Evolutionary conservation across 129 eudicot genomes (phyloP).

Genomic region (Centrapalus pauciflorus): DNA sequence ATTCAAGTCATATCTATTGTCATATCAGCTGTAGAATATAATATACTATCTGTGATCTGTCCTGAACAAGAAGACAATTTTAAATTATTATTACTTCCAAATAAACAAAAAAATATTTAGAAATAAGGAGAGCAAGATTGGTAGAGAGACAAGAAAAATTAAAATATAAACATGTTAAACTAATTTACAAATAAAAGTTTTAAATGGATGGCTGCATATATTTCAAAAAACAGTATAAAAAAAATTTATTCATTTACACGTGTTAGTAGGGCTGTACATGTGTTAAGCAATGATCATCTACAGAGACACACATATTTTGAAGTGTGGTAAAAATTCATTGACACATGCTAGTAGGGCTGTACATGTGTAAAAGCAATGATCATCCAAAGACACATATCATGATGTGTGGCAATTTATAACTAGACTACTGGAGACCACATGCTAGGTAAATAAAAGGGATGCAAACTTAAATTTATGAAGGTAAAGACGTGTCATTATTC

Average conservation of each 20-base stretch:
- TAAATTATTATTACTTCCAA: neutral
- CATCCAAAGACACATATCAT: no score
- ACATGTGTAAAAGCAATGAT: no score
- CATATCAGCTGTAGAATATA: neutral
- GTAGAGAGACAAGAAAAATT: neutral
- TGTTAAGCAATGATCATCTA: no score
- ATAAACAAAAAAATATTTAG: neutral
- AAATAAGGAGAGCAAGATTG: neutral
- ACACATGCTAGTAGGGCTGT: no score
- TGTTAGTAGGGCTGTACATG: no score
- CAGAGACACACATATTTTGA: no score
- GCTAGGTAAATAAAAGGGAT: neutral
- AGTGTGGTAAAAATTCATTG: no score
- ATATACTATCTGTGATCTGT: neutral
- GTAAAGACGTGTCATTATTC: neutral
- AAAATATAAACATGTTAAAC: neutral
- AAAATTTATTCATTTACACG: neutral
- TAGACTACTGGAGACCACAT: neutral
- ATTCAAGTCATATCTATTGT: neutral
- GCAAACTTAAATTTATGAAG: neutral
- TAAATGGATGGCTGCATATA: neutral
- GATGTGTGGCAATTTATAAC: neutral
- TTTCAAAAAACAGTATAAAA: neutral
- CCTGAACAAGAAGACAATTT: neutral
- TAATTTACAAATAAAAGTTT: neutral